These are phyloP conservation scores for Pinus taeda DNA, from an alignment of 75 land plant species.

Conservation along the genomic window DNA sequence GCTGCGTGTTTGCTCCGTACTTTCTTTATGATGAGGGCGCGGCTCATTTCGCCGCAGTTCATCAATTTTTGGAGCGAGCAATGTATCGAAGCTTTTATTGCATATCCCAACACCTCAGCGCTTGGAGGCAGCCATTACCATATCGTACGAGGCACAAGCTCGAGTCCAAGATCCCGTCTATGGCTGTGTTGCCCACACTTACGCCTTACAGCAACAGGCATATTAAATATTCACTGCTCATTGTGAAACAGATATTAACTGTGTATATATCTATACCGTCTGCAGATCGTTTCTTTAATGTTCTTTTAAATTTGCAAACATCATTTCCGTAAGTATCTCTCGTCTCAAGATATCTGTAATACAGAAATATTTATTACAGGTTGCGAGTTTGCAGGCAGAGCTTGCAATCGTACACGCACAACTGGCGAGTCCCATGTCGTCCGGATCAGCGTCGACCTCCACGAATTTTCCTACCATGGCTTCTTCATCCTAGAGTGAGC, in stretches of 20 bases:
- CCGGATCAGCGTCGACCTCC: too few relatives aligned
- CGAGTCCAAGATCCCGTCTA: slow-evolving; percentile 88
- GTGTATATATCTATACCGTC: slow-evolving; percentile 77
- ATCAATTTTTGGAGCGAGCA: slow-evolving; percentile 97
- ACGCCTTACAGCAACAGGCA: slow-evolving; percentile 92
- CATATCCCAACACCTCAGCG: slow-evolving; percentile 71
- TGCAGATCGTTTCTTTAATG: slow-evolving; percentile 28
- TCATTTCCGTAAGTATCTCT: neutral
- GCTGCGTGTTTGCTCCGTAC: slow-evolving; percentile 91
- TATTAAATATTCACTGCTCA: slow-evolving; percentile 25
- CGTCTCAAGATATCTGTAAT: neutral
- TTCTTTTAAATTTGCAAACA: neutral
- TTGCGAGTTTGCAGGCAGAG: slow-evolving; percentile 84
- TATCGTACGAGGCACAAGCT: slow-evolving; percentile 65
- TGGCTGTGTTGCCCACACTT: slow-evolving; percentile 17
- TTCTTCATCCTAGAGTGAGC: neutral
- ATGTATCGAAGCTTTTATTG: slow-evolving; percentile 77
- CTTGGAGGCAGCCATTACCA: slow-evolving; percentile 59
- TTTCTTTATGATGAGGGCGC: slow-evolving; percentile 92
- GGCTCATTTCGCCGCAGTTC: slow-evolving; percentile 94
- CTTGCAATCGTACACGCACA: slow-evolving; percentile 61
- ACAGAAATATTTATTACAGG: slow-evolving; percentile 27
- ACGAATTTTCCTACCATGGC: too few relatives aligned
- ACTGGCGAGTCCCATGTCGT: slow-evolving; percentile 22
- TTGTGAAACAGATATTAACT: slow-evolving; percentile 64